A percentile compares a stretch with the other conserved stretches of the same genome.
Conservation (phyloP, 2,329 filamentous ascomycete species). For the Periconia sp. region DNA sequence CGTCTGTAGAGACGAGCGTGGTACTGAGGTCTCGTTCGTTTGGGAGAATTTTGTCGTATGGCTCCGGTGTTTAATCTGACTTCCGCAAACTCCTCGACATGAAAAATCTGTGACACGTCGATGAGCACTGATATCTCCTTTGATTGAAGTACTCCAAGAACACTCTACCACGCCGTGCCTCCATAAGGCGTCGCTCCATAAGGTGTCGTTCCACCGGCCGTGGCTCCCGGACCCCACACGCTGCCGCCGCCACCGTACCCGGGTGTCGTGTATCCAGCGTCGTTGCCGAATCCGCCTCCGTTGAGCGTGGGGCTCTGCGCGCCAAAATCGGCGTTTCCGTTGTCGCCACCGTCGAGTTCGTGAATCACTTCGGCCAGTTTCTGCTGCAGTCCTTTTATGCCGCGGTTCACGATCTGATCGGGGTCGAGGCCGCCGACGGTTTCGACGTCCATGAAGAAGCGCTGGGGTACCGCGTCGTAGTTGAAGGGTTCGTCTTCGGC, state of each 20-base stretch:
- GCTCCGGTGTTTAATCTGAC: no score
- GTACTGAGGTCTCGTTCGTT: no score
- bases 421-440: constrained; percentile 85
- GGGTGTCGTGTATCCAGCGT: constrained; percentile 68
- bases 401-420: constrained; percentile 84
- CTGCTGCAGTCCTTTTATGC: constrained; percentile 83
- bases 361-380: constrained; percentile 83
- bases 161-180: constrained; percentile 22
- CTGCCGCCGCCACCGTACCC: constrained; percentile 56
- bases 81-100: no score
- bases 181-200: constrained; percentile 66
- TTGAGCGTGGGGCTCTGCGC: constrained; percentile 64
- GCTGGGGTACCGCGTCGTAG: constrained; percentile 79
- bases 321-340: constrained; percentile 57
- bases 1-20: no score
- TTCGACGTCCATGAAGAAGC: constrained; percentile 95
- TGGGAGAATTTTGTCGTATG: no score
- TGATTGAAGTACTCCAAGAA: no score
- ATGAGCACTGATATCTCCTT: no score
- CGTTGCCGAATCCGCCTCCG: constrained; percentile 59
- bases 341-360: constrained; percentile 60
- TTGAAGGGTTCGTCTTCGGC: constrained; percentile 86
- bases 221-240: constrained; percentile 66
- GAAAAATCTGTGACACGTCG: no score
- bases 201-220: constrained; percentile 49